These are phyloP conservation scores for Neurospora terricola DNA, from an alignment of 495 filamentous ascomycete species.

Conservation along the genomic window DNA sequence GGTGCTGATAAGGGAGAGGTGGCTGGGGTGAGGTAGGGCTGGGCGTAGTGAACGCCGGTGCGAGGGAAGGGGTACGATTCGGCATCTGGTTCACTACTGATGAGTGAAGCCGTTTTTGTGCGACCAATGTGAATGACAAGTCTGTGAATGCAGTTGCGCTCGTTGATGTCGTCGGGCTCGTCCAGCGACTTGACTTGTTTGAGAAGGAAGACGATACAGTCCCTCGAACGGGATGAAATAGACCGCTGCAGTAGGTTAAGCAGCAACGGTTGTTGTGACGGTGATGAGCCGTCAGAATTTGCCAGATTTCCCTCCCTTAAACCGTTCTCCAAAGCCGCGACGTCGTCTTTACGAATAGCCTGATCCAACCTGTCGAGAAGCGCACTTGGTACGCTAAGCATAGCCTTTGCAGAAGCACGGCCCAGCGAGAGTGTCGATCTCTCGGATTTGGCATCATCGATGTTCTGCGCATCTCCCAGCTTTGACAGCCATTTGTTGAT, in stretches of 20 bases:
- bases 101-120: conserved; percentile 51
- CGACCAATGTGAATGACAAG: conserved; percentile 84
- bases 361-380: conserved; percentile 66
- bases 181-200: conserved; percentile 57
- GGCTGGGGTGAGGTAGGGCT: conserved; percentile 53
- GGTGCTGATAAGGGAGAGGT: conserved; percentile 49
- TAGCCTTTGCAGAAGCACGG: conserved; percentile 56
- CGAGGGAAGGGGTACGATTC: conserved; percentile 37
- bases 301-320: conserved; percentile 48
- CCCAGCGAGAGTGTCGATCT: conserved; percentile 63
- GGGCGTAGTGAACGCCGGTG: conserved; percentile 50
- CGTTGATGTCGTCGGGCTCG: conserved; percentile 85
- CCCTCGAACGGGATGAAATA: conserved; percentile 59
- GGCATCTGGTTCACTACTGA: conserved; percentile 34
- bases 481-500: conserved; percentile 88
- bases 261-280: conserved; percentile 43
- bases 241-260: conserved; percentile 76
- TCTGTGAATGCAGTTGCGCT: conserved; percentile 85
- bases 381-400: conserved; percentile 55
- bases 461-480: conserved; percentile 58
- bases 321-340: conserved; percentile 44
- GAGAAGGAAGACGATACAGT: conserved; percentile 61
- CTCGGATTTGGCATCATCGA: conserved; percentile 62
- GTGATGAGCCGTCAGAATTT: conserved; percentile 38
- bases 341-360: conserved; percentile 67